phyloP scores from a whole-genome alignment of 2,329 filamentous ascomycete genomes.

The Ceratocystis cubensis region DNA sequence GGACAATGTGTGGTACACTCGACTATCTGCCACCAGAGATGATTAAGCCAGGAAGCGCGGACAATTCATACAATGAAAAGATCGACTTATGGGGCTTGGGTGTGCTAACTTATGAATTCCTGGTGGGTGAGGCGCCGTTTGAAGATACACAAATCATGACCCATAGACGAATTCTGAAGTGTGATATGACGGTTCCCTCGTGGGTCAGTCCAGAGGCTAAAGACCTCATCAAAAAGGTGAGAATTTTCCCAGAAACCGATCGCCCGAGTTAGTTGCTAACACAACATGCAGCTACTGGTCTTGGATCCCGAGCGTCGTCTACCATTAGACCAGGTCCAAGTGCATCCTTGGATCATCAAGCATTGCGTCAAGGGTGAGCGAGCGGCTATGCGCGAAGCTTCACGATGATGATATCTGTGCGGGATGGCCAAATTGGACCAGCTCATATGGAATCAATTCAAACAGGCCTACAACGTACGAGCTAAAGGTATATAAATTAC shows the following conservation, averaged over 20 bases:
- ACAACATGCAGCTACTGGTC: constrained; percentile 56
- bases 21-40: constrained; percentile 98
- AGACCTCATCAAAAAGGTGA: constrained; percentile 82
- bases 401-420: constrained; percentile 16
- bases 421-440: constrained; percentile 20
- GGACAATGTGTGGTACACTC: constrained; percentile 93
- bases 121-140: constrained; percentile 92
- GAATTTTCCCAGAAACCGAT: constrained; percentile 24
- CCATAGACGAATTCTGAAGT: constrained; percentile 72
- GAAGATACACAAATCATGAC: constrained; percentile 95
- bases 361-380: constrained; percentile 63
- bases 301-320: constrained; percentile 90
- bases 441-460: neutral
- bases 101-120: constrained; percentile 89
- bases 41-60: constrained; percentile 66
- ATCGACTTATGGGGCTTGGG: constrained; percentile 94
- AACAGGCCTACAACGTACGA: neutral
- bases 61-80: constrained; percentile 89
- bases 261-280: constrained; percentile 5
- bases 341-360: constrained; percentile 93
- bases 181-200: constrained; percentile 82
- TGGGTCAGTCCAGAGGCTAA: constrained; percentile 84
- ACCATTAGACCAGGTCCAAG: constrained; percentile 73
- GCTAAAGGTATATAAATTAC: neutral
- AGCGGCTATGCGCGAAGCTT: constrained; percentile 39